Evolutionary conservation across 768 basidiomycete genomes (phyloP), one percentile per base, ranked within the genome.

Genomic region (Collybiopsis confluens): DNA sequence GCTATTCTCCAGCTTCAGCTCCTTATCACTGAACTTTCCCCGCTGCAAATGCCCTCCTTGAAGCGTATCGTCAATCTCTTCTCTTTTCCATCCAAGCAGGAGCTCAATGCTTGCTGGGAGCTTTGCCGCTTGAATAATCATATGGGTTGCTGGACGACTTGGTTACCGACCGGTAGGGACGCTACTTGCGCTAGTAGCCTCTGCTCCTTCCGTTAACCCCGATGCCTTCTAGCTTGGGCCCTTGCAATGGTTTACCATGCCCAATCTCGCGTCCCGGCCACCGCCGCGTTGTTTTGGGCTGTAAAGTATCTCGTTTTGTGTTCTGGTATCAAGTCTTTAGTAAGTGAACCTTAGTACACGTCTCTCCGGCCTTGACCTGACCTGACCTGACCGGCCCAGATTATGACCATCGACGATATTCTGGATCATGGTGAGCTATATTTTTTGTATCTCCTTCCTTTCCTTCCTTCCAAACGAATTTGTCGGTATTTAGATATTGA

Each of bases 141-240:
- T 47, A 68, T 70, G 42, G 68, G 68, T 20, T 68, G 65, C 48
- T 67, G 65, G 64, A 63, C 66, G 4, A 62, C 67, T 10, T 70
- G 61, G 56, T 47, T 68, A 1, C 66, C 68, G n/a, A 61, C 64
- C 37, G 63, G 68, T 63, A 45, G 23, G 47, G 51, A 23, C 13
- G 13, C 18, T 46, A n/a, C n/a, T n/a, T 16, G 9, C 16, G 18
- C 7, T 15, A n/a, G n/a, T n/a, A n/a, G n/a, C n/a, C n/a, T 1
- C 28, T 13, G 24, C 24, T 11, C 2, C 44, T n/a, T 24, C 3
- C 13, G 13, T n/a, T 24, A 27, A 48, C 21, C n/a, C n/a, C n/a
- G n/a, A n/a, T n/a, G n/a, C n/a, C n/a, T n/a, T 30, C 41, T n/a
- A 69, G 68, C 66, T 3, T 69, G 66, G 68, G 64, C 65, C 1